Evolutionary conservation across 2,329 filamentous ascomycete species (phyloP).

Genomic region (Cordyceps tenuipes): DNA sequence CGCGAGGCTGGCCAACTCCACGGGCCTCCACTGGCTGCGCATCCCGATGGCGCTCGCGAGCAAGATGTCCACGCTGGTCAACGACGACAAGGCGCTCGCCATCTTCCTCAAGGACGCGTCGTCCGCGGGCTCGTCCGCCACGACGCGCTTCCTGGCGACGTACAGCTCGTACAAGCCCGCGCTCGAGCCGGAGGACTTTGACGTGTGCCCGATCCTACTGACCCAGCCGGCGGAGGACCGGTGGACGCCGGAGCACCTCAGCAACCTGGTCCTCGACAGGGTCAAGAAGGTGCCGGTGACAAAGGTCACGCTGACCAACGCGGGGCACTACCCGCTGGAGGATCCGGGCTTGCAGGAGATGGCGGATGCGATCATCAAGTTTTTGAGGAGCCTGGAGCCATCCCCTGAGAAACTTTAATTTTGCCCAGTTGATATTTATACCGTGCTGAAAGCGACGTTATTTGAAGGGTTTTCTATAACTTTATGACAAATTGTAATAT

Average conservation of each 20-base stretch:
- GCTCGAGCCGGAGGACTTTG: neutral
- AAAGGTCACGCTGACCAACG: neutral
- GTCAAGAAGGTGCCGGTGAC: neutral
- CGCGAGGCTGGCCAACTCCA: neutral
- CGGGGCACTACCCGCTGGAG: slow-evolving; percentile 6
- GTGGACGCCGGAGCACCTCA: slow-evolving; percentile 2
- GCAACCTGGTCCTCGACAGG: neutral
- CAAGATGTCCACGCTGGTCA: slow-evolving; percentile 1
- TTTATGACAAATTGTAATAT: too few relatives aligned
- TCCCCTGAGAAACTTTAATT: too few relatives aligned
- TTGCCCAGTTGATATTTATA: too few relatives aligned
- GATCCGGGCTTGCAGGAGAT: neutral
- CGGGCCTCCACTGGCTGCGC: neutral
- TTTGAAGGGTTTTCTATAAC: too few relatives aligned
- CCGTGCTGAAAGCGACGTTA: too few relatives aligned
- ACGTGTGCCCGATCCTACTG: neutral
- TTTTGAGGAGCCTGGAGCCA: neutral
- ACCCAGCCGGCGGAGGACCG: neutral
- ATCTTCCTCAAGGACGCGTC: neutral
- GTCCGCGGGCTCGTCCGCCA: neutral
- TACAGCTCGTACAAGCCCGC: neutral
- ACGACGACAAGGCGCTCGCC: neutral
- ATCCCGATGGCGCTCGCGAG: neutral
- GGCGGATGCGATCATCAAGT: neutral
- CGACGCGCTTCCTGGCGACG: neutral